These are phyloP conservation scores for Sanghuangporus sanghuang DNA, from an alignment of 1,284 basidiomycete species.

Conservation along the genomic window DNA sequence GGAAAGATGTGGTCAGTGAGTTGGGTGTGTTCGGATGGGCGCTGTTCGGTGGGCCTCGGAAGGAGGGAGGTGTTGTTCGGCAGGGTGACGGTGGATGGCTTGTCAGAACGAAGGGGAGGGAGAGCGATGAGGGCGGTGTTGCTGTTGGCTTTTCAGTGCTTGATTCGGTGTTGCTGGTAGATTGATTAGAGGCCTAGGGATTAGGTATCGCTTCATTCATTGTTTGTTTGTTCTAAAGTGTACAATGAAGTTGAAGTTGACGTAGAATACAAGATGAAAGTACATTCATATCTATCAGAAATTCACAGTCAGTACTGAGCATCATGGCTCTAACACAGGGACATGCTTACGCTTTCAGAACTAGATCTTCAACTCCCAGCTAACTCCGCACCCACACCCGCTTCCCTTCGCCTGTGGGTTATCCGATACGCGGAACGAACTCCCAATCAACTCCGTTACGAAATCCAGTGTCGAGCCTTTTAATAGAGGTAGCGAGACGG, in stretches of 20 bases:
- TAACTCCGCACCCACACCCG: slow-evolving; percentile 88
- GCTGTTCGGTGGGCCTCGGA: slow-evolving; percentile 53
- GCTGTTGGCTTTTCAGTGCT: slow-evolving; percentile 89
- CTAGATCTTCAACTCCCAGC: slow-evolving; percentile 77
- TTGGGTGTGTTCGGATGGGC: slow-evolving; percentile 90
- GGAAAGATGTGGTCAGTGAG: slow-evolving; percentile 80
- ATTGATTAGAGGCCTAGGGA: slow-evolving; percentile 24
- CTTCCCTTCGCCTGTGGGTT: slow-evolving; percentile 84
- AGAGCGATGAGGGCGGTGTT: slow-evolving; percentile 92
- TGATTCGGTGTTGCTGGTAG: slow-evolving; percentile 75
- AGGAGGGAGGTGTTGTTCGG: neutral
- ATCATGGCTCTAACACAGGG: neutral
- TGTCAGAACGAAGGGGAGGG: slow-evolving; percentile 87
- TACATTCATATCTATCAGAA: neutral
- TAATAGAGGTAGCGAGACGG: slow-evolving; percentile 72
- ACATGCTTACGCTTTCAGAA: neutral
- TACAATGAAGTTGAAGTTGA: neutral
- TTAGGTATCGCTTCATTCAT: neutral
- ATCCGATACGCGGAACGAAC: slow-evolving; percentile 71
- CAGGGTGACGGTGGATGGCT: slow-evolving; percentile 49
- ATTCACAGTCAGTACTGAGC: neutral
- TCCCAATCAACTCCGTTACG: slow-evolving; percentile 88
- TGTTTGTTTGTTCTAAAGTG: neutral
- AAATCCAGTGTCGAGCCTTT: slow-evolving; percentile 85
- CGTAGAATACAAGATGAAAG: neutral